Base-by-base conservation (phyloP, 1,139 yeast genomes). In the Yamadazyma songkhlaensis region DNA sequence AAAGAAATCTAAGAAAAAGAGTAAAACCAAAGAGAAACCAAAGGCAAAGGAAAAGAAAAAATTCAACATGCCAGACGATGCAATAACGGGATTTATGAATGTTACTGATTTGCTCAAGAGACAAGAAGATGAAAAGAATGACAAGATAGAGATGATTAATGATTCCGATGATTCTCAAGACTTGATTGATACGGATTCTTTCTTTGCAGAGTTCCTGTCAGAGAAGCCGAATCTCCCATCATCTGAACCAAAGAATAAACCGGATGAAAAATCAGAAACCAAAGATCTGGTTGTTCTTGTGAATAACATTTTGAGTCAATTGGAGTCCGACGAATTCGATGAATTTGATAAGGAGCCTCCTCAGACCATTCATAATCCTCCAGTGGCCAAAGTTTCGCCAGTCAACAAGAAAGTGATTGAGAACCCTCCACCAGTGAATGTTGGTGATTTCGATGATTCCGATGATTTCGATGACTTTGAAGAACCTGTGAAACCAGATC, bases 1-100 rank as follows among this genome's bases (percentile, higher is more conserved):
- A 32, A 12, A 62, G 67, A 5, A 66, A 62, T 41, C 36, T 39
- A n/a, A 45, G 49, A 31, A 56, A 54, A 29, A 38, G 40, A 1
- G 48, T 50, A 22, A 67, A 66, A 11, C 17, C 9, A 30, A 30
- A 11, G 5, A 9, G 9, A 23, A n/a, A 12, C 3, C 34, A 4
- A 31, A 31, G 10, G 28, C 11, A n/a, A 31, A 31, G 21, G 22
- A 6, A 3, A 28, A 28, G 22, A 29, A 29, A 50, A 49, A 61
- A 38, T 86, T 86, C 48, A 79, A 79, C 55, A 81, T 86, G 87
- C 96, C 96, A 0, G 90, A 84, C 47, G 73, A 81, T 53, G 95
- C 80, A 3, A 77, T 72, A 25, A 74, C 83, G 0, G 94, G 94
- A 1, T 86, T 88, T 49, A 65, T 70, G 29, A 65, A 67, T 11